Evolutionary conservation across 208 protist genomes (phyloP), one percentile per base, ranked within the genome.

Genomic region (Leishmania aethiopica): DNA sequence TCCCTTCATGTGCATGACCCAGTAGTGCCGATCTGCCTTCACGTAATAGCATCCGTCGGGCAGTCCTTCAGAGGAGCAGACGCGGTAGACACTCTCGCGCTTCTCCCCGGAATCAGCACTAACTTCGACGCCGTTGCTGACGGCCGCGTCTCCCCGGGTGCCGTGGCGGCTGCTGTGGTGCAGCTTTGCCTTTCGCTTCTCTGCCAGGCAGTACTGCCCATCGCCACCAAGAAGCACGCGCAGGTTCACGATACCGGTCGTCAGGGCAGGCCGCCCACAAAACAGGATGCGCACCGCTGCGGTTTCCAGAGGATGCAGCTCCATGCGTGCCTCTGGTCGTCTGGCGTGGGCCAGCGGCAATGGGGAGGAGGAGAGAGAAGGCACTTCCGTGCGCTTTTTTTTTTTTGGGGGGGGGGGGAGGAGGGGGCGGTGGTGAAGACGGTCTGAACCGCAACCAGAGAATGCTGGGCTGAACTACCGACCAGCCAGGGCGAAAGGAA

Each of bases 171-270:
- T 59, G 32, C 11, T 51, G 15, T 32, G 62, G 7, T 35, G 73
- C 49, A 40, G 62, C 60, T 71, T 80, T 35, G 37, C 60, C 57
- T 78, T 80, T 32, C 78, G 77, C 70, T 77, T 82, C 74, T 88
- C 82, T 11, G 93, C 85, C 19, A 95, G 84, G 19, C 90, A 81
- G 81, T 89, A 95, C 13, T 72, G 40, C 35, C 88, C 79, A 11
- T 85, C 76, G 59, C 80, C 86, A 1, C 88, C 89, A n/a, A 95
- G 79, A 40, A 95, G 79, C 15, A 86, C 55, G 59, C 82, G 80
- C 13, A 95, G 83, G 74, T 95, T 95, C 22, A 95, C 89, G 0
- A 95, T 82, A 25, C 91, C 91, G 47, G 86, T 95, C 32, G 87
- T 90, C 49, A 92, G 60, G 17, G 92, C 92, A 0, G 89, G 83